A percentile compares a stretch with the other conserved stretches of the same genome.
Evolutionary conservation across 441 rosid species (phyloP).

Genomic region (Arabidopsis lyrata): DNA sequence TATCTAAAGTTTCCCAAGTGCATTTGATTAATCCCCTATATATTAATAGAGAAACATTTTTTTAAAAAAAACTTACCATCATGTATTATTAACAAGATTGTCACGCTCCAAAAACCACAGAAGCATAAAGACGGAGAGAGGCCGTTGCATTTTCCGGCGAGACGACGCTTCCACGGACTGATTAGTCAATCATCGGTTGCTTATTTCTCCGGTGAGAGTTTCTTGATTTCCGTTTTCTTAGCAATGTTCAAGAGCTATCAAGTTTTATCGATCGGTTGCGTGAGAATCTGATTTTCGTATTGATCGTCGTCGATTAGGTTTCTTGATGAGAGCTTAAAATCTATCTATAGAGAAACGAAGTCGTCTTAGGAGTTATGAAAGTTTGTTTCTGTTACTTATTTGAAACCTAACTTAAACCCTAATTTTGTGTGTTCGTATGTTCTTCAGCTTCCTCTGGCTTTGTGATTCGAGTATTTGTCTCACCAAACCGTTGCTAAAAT

Average conservation of each 20-base stretch:
- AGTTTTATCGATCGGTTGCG: background rate
- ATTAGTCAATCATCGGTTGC: conserved; percentile 3
- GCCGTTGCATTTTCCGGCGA: conserved; percentile 33
- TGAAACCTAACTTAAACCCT: conserved; percentile 6
- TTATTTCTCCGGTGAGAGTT: conserved; percentile 1
- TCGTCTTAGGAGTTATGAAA: background rate
- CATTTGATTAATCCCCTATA: too few species aligned
- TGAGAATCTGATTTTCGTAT: conserved; percentile 25
- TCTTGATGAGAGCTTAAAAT: conserved; percentile 7
- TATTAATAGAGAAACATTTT: too few species aligned
- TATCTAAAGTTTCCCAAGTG: too few species aligned
- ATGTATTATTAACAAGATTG: too few species aligned
- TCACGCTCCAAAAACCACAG: conserved; percentile 1
- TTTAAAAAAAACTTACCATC: too few species aligned
- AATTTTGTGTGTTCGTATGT: conserved; percentile 1
- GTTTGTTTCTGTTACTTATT: conserved; percentile 6
- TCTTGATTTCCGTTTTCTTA: background rate
- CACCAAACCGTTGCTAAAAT: conserved; percentile 35
- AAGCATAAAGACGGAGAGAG: background rate
- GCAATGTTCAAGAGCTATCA: background rate
- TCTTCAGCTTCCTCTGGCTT: conserved; percentile 30
- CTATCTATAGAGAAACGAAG: background rate
- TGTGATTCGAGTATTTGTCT: conserved; percentile 3
- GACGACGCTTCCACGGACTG: background rate
- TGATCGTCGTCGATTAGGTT: background rate